phyloP scores from a whole-genome alignment of 176 grass and related monocot species.

The Triticum timopheevii region DNA sequence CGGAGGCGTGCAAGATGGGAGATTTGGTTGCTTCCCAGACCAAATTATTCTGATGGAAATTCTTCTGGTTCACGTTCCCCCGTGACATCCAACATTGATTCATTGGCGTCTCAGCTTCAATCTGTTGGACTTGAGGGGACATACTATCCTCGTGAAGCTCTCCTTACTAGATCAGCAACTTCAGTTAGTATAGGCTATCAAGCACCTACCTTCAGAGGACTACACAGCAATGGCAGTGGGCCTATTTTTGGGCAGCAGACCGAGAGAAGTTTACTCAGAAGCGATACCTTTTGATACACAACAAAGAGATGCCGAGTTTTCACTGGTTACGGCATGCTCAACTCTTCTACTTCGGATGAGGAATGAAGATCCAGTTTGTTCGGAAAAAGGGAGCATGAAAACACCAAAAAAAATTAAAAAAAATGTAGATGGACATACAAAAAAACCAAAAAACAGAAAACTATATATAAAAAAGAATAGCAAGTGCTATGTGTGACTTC shows the following conservation, averaged over 20 bases:
- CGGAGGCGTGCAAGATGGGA: conserved; percentile 75
- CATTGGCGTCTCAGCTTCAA: conserved; percentile 45
- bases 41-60: conserved; percentile 33
- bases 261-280: conserved; percentile 56
- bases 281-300: conserved; percentile 56
- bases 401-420: conserved; percentile 11
- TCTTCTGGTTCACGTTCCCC: conserved; percentile 33
- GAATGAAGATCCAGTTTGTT: conserved; percentile 23
- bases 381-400: conserved; percentile 8
- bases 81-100: conserved; percentile 46
- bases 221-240: conserved; percentile 28
- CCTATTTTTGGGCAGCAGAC: conserved; percentile 42
- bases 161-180: conserved; percentile 61
- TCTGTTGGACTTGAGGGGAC: conserved; percentile 58
- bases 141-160: conserved; percentile 48
- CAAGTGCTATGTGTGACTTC: not conserved
- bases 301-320: conserved; percentile 43
- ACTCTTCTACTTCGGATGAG: not conserved
- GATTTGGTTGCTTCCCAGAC: conserved; percentile 65
- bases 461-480: conserved; percentile 6
- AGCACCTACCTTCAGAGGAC: conserved; percentile 30
- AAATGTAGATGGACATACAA: conserved; percentile 15
- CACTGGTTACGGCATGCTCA: conserved; percentile 27
- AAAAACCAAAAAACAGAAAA: not conserved
- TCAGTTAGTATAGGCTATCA: conserved; percentile 54